Evolutionary conservation across 2,329 filamentous ascomycete genomes (phyloP), one percentile per base, ranked within the genome.

Genomic region (Cladosporium cucumerinum): DNA sequence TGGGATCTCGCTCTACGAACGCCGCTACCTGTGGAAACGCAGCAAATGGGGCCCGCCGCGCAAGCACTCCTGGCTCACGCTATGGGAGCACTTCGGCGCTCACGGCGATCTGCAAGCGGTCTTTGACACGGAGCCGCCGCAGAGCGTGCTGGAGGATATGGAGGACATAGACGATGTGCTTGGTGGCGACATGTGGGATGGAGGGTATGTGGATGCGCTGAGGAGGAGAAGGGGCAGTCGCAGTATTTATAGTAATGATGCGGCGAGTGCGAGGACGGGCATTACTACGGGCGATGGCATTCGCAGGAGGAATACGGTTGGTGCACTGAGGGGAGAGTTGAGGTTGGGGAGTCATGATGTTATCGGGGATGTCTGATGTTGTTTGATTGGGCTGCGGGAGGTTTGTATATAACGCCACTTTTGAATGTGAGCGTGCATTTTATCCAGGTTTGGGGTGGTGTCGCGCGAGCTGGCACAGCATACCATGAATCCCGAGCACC

Each of bases 51-150:
- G 70, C 0, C 76, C 79, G 0, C 76, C 76, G 5, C 73, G 77
- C 5, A 79, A 78, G 66, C 76, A 77, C 34, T 76, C 74, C 7
- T 81, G 77, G 67, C 76, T 78, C 66, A 70, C 70, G 67, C 89
- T 90, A 72, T 91, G 88, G 86, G 85, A 88, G 69, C 83, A 85
- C 55, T 86, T 93, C 72, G 89, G 87, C 7, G 87, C 87, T 10
- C 89, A 92, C 74, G 85, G 88, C 23, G 89, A 92, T 72, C 82
- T 93, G 36, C 85, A 89, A 54, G 85, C 87, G 12, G 90, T 92
- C 1, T 93, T 93, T 67, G 87, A 92, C 60, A 82, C 88, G 28
- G 83, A 89, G 48, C 88, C 89, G 5, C 89, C 90, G 2, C 84
- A 89, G 57, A 74, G 75, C 34, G 74, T 83, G 3, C 69, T 82